Evolutionary conservation across 306 rosid genomes (phyloP), one percentile per base, ranked within the genome.

Genomic region (Casuarina glauca): DNA sequence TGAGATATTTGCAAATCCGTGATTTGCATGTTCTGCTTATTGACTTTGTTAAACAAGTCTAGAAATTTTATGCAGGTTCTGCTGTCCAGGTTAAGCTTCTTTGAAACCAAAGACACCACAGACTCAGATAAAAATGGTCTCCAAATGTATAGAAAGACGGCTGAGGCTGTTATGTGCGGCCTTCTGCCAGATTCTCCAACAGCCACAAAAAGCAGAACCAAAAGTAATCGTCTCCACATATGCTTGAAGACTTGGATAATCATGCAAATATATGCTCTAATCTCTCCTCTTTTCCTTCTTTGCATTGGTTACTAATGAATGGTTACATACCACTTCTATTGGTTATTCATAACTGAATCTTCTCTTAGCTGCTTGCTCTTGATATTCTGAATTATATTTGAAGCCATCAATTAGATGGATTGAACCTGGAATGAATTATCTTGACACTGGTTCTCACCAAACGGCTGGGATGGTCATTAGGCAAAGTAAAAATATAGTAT

Each of bases 151-250:
- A 81, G 80, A 84, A 79, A 84, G 80, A 81, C 99, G 55, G 98
- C 98, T 41, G 98, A 86, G 84, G 98, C 98, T 88, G 98, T 95
- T 72, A 90, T 93, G 79, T 95, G 99, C 57, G 91, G 93, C 75
- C 90, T 93, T 75, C 91, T 95, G 68, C 97, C 98, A 50, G 74
- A 83, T 67, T 95, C 99, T 79, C 98, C 99, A 68, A 88, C 98
- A 43, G 97, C 98, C 74, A 95, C 99, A 76, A 42, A n/a, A 67
- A 87, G 87, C 96, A 88, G 97, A 87, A 93, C 97, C 39, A 75
- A 87, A 2, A 46, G 99, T 93, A 95, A 83, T 79, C 35, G 57
- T 82, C 87, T 82, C 79, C 70, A 51, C 50, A 17, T 77, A 82
- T 72, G 73, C 75, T 80, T 32, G 76, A 51, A 66, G 66, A 51